Evolutionary conservation across 1,139 yeast species (phyloP), one percentile per base, ranked within the genome.

Genomic region (Scheffersomyces insectosa): DNA sequence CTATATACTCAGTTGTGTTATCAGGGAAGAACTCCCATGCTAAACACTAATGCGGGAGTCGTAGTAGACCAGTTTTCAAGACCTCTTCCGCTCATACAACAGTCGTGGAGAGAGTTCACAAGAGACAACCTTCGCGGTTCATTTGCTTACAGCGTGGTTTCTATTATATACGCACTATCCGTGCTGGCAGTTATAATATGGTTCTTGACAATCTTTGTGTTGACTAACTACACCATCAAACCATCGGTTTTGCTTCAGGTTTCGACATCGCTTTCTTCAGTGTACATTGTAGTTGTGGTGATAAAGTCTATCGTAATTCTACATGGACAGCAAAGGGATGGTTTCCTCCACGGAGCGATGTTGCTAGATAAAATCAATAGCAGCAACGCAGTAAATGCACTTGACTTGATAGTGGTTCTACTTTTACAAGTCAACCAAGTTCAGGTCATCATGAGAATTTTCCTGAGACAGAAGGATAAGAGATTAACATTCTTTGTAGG

Each of bases 391-490:
- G 75, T 86, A 50, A 77, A 80, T 43, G 71, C 82, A 7, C 66
- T 87, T n/a, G 89, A 84, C 52, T 70, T 87, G 34, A 57, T 88
- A 1, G 79, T 82, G 27, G 82, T 82, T 16, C 62, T 85, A 6
- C 56, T 86, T 5, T 67, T 86, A 15, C 86, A 84, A 58, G 67
- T 87, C 30, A 82, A 88, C 44, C 93, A 87, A 59, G 90, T 87
- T 0, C 91, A 86, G 55, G 83, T 87, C 23, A 73, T 86, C 5
- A 84, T 85, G 80, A 68, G 93, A 42, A 65, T 87, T 25, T 88
- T 86, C 55, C 80, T 80, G 42, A 72, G 96, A 34, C 85, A 79
- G 42, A 75, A 77, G 42, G 96, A 89, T 62, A 85, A 84, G 57
- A 70, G 89, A 42, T 64, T 83, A 36, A 78, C 88, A 4, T 77